phyloP scores from a whole-genome alignment of 1,284 basidiomycete genomes.

The Fomitiporia mediterranea region DNA sequence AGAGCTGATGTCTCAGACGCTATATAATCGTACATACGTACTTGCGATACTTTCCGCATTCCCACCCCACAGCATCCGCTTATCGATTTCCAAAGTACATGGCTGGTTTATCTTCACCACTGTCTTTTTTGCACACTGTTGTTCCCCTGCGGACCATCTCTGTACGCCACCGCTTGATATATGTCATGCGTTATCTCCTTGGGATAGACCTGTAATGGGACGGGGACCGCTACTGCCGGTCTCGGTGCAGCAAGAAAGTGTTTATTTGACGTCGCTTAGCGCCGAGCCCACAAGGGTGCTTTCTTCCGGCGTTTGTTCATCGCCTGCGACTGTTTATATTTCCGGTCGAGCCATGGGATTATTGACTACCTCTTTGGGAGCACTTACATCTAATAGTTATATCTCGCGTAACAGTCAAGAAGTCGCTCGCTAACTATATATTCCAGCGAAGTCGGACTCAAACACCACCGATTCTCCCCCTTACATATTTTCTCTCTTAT shows the following conservation, averaged over 20 bases:
- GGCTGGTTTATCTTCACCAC: neutral
- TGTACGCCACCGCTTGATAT: neutral
- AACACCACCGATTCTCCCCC: neutral
- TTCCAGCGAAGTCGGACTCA: neutral
- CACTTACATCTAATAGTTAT: too few relatives aligned
- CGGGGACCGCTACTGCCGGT: neutral
- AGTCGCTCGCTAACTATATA: neutral
- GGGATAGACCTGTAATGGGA: neutral
- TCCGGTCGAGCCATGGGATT: neutral
- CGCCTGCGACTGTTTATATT: neutral
- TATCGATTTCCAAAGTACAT: neutral
- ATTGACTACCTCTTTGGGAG: neutral
- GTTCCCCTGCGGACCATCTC: too few relatives aligned
- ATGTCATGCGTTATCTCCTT: neutral
- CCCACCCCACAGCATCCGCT: neutral
- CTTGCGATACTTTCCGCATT: neutral
- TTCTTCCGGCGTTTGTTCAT: neutral
- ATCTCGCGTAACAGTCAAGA: too few relatives aligned
- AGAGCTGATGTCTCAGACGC: neutral
- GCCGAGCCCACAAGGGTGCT: neutral
- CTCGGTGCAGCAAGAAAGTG: neutral
- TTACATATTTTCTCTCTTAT: neutral
- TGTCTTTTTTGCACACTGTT: neutral
- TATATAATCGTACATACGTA: neutral
- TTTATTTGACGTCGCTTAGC: neutral